These are phyloP conservation scores for Dinochytrium kinnereticum DNA, from an alignment of 371 early-diverging fungal species.

Conservation along the genomic window DNA sequence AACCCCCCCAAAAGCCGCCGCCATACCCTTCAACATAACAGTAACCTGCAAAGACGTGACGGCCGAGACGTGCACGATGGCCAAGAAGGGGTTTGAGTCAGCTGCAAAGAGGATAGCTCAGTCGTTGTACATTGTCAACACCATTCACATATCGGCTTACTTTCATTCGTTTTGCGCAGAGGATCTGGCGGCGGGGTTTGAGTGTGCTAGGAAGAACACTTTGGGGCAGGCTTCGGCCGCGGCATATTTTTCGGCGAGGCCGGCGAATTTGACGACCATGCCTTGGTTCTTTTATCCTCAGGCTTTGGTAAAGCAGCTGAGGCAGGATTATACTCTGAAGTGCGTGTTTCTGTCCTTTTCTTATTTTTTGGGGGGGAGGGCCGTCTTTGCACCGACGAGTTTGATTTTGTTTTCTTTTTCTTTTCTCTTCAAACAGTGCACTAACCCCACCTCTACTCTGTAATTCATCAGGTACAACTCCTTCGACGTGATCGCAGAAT, in stretches of 20 bases:
- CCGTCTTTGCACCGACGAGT: background rate
- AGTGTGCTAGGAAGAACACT: slow-evolving; percentile 12
- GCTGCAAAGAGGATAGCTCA: slow-evolving; percentile 25
- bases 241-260: slow-evolving; percentile 53
- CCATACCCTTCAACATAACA: slow-evolving; percentile 19
- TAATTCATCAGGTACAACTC: slow-evolving; percentile 38
- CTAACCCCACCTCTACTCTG: slow-evolving; percentile 21
- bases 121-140: slow-evolving; percentile 40
- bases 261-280: slow-evolving; percentile 50
- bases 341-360: background rate
- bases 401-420: background rate
- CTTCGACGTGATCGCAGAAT: slow-evolving; percentile 66
- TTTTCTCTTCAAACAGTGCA: background rate
- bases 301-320: slow-evolving; percentile 65
- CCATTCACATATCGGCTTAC: slow-evolving; percentile 58
- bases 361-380: background rate
- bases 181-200: background rate
- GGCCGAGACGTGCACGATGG: slow-evolving; percentile 20
- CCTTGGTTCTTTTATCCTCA: slow-evolving; percentile 65
- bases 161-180: slow-evolving; percentile 58
- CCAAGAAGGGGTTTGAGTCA: slow-evolving; percentile 16
- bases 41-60: slow-evolving; percentile 11
- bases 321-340: slow-evolving; percentile 4
- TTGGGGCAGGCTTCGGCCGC: slow-evolving; percentile 41
- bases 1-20: background rate